Base-by-base conservation (phyloP, 2,329 filamentous ascomycete genomes). In the Fusarium clavum region DNA sequence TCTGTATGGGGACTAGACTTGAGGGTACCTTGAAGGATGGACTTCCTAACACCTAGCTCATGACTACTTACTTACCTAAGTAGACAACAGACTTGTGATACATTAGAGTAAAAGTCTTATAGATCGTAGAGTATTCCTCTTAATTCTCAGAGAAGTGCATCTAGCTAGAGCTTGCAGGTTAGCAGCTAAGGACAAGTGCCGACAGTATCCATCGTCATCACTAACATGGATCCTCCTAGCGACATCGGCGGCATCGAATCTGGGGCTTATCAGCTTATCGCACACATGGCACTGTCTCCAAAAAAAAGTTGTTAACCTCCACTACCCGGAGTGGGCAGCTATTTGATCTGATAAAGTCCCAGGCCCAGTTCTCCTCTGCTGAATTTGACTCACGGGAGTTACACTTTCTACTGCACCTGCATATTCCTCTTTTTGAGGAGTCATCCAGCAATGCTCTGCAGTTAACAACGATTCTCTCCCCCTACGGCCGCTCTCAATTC, bases 241-340 rank as follows among this genome's bases (percentile, higher is more conserved):
- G 73, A 75, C 61, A 71, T 67, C 73, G 73, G 70, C 73, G 73
- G 68, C 70, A 64, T 43, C 14, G 24, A 58, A 61, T 32, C 59
- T 47, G 58, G 65, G 65, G 61, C 69, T 74, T 76, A 76, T 75
- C 73, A 53, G 70, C 63, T 75, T 75, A 75, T 76, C 74, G 63
- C 30, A 25, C 63, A 68, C 62, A 57, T 53, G 54, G 51, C 41
- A 34, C 38, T 25, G 24, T 38, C 44, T 24, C n/a, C n/a, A 24
- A 51, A 40, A 57, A 64, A 65, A 57, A 60, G 51, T 41, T 56
- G 59, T 25, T 46, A 49, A 71, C 68, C 64, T 68, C 69, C 58
- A 64, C 57, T 70, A 51, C 53, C 67, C 59, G 57, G 32, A 38
- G 34, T 38, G 48, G 49, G 34, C 10, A 52, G 30, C 18, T 34